Evolutionary conservation across 441 rosid species (phyloP).

Genomic region (Pelargonium fulgidum): DNA sequence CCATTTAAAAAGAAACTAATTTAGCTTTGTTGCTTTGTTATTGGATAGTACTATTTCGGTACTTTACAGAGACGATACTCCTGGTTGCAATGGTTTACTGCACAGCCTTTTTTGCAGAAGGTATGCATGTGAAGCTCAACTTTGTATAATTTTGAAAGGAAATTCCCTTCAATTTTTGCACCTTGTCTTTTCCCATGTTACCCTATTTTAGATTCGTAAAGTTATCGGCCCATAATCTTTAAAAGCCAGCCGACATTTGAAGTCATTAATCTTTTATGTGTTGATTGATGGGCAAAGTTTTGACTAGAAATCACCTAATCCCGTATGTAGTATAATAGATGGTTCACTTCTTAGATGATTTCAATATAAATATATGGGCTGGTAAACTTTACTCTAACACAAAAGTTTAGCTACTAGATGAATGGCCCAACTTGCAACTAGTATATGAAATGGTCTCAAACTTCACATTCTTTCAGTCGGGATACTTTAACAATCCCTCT

Average conservation of each 20-base stretch:
- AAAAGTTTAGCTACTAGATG: too few species aligned
- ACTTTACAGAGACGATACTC: neutral
- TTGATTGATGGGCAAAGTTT: neutral
- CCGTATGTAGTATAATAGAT: neutral
- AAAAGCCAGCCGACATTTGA: neutral
- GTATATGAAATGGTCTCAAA: too few species aligned
- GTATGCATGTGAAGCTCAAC: neutral
- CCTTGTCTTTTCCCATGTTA: neutral
- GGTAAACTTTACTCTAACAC: too few species aligned
- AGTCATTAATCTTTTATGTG: neutral
- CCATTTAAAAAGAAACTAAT: neutral
- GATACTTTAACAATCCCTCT: too few species aligned
- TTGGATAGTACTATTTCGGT: neutral
- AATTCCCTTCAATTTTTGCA: neutral
- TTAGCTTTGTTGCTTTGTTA: neutral
- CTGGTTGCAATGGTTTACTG: neutral
- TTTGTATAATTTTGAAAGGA: neutral
- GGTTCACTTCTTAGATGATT: neutral
- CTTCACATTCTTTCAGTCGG: too few species aligned
- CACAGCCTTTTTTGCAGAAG: conserved; percentile 3
- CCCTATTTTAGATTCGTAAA: neutral
- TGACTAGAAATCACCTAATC: neutral
- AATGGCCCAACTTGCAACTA: too few species aligned
- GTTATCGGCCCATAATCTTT: too few species aligned
- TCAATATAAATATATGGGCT: too few species aligned